A percentile compares a stretch with the other conserved stretches of the same genome.
Evolutionary conservation across 148 eudicot genomes (phyloP).

Genomic region (Cornus controversa): DNA sequence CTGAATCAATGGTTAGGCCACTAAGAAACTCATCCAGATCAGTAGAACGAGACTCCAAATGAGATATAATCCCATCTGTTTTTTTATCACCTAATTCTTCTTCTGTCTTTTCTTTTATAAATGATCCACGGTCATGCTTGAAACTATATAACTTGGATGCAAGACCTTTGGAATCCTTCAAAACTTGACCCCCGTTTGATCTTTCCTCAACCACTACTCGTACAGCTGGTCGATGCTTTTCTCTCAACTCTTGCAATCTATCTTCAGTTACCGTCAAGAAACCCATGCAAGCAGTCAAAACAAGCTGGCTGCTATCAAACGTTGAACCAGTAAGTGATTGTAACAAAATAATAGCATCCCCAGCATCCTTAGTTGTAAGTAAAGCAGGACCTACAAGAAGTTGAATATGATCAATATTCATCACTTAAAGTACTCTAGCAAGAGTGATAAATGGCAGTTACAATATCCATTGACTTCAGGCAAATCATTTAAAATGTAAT

Average conservation of each 20-base stretch:
- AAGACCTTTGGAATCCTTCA: conserved; percentile 66
- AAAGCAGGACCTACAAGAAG: conserved; percentile 74
- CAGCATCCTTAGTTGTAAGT: conserved; percentile 82
- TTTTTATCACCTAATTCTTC: conserved; percentile 27
- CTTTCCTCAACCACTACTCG: conserved; percentile 57
- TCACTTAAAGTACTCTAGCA: background rate
- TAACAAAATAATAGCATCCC: conserved; percentile 78
- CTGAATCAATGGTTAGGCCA: conserved; percentile 41
- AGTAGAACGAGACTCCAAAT: conserved; percentile 34
- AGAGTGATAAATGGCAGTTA: background rate
- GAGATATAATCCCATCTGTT: conserved; percentile 18
- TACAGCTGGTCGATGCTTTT: conserved; percentile 74
- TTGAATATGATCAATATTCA: conserved; percentile 5
- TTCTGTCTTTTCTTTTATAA: conserved; percentile 41
- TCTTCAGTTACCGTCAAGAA: conserved; percentile 65
- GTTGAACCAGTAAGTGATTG: conserved; percentile 88
- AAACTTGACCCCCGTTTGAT: conserved; percentile 54
- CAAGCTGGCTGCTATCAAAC: conserved; percentile 97
- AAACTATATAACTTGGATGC: conserved; percentile 88
- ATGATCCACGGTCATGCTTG: conserved; percentile 60
- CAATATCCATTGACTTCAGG: background rate
- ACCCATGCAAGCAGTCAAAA: conserved; percentile 94
- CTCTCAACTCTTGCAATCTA: conserved; percentile 62
- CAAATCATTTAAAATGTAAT: background rate
- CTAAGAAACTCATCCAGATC: conserved; percentile 54